These are phyloP conservation scores for Globisporangium viniferum DNA, from an alignment of 352 stramenopile genomes.

Conservation along the genomic window DNA sequence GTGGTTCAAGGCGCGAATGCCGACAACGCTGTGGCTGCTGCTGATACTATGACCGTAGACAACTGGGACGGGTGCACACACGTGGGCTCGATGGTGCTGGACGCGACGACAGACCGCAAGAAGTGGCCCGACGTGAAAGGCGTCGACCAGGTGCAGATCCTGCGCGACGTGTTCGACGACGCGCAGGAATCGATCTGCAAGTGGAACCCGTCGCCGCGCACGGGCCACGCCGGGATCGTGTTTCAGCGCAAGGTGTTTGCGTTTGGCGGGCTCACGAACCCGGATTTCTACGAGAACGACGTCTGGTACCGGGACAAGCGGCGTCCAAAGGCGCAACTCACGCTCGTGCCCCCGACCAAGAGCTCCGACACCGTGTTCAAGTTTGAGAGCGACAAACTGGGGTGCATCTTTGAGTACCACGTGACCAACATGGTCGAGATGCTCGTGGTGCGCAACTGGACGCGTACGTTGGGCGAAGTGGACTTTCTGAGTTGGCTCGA, in stretches of 20 bases:
- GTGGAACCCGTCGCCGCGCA: conserved; percentile 55
- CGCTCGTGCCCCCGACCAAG: conserved; percentile 36
- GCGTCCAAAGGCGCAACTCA: conserved; percentile 53
- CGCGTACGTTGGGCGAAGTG: conserved; percentile 38
- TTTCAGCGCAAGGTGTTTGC: conserved; percentile 80
- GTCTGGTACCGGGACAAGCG: conserved; percentile 82
- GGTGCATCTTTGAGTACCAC: conserved; percentile 92
- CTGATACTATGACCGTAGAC: conserved; percentile 13
- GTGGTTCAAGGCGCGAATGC: conserved; percentile 36
- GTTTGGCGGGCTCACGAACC: conserved; percentile 61
- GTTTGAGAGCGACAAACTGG: conserved; percentile 87
- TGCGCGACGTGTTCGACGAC: conserved; percentile 63
- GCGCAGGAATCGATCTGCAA: conserved; percentile 63
- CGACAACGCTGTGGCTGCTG: conserved; percentile 2
- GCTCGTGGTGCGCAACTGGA: conserved; percentile 84
- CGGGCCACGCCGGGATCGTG: conserved; percentile 56
- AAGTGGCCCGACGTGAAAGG: conserved; percentile 61
- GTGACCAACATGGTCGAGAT: conserved; percentile 82
- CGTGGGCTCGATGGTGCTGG: conserved; percentile 34
- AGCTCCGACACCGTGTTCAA: conserved; percentile 79
- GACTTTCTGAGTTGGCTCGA: conserved; percentile 53
- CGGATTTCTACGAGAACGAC: conserved; percentile 77
- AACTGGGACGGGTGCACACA: conserved; percentile 66
- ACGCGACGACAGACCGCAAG: conserved; percentile 38
- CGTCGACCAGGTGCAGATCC: conserved; percentile 58